Evolutionary conservation across 202 grass and related monocot genomes (phyloP), one percentile per base, ranked within the genome.

Genomic region (Elaeis oleifera): DNA sequence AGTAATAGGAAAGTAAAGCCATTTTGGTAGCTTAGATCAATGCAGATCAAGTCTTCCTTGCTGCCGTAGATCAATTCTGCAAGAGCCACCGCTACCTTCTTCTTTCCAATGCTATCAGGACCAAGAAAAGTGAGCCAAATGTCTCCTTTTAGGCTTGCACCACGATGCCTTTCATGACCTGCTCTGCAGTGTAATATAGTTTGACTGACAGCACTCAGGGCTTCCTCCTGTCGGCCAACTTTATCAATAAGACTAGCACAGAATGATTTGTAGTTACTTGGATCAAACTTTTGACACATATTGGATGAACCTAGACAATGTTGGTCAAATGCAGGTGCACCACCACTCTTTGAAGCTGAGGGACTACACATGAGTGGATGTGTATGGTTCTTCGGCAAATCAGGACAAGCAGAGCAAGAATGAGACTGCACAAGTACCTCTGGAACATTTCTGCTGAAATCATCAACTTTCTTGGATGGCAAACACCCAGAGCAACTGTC

Each of bases 71-170:
- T 36, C 54, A 86, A 19, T 79, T 92, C 88, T 59, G 94, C 79
- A 32, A 99, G 82, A 54, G 85, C 85, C 50, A 23, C 61, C 39
- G 78, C 82, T 36, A 72, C 75, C 73, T 65, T 99, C 59, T 36
- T 66, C 67, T 99, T 88, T 13, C 71, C 88, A 61, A 76, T 23
- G 73, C 64, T 75, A 65, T 92, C 94, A 15, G 80, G 59, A 39
- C 94, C 94, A 64, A 80, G 74, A 71, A 97, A 92, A 65, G 69
- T 78, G 51, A 99, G 81, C 94, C 94, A 92, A 60, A 99, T 77
- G 60, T 79, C 85, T 25, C 84, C 83, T 74, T 74, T 84, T 55
- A 25, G 72, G 52, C 19, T 80, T 71, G 61, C 60, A 64, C 79
- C 84, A 27, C 75, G 75, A 63, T 21, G 18, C 61, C 63, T 79